Evolutionary conservation across 2,329 filamentous ascomycete genomes (phyloP).

Genomic region (Trichophaea hybrida): DNA sequence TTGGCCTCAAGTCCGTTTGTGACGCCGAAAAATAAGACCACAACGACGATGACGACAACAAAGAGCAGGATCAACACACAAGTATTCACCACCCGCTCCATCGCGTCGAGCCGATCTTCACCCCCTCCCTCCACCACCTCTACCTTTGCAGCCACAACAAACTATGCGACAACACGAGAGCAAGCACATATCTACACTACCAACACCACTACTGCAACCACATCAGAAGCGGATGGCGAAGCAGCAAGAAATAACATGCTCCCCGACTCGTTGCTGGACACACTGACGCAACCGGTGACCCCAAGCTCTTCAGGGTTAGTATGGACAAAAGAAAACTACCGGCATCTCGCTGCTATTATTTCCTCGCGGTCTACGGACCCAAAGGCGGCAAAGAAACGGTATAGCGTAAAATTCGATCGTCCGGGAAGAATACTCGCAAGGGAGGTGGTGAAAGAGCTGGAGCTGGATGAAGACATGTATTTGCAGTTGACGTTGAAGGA

Average conservation of each 20-base stretch:
- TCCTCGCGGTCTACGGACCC: neutral
- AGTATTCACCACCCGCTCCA: too few species aligned
- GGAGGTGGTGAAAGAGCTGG: neutral
- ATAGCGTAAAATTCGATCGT: neutral
- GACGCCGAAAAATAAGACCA: too few species aligned
- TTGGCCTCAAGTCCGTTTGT: neutral
- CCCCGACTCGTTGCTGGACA: neutral
- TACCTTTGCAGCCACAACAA: too few species aligned
- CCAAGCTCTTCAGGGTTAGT: neutral
- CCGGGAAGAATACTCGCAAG: neutral
- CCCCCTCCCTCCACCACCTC: too few species aligned
- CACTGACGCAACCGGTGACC: neutral
- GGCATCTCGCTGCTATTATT: neutral
- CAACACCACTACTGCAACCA: too few species aligned
- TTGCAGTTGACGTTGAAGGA: neutral
- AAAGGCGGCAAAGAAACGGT: neutral
- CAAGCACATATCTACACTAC: too few species aligned
- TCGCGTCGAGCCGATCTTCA: too few species aligned
- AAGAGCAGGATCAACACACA: too few species aligned
- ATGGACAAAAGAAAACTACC: neutral
- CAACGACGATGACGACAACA: too few species aligned
- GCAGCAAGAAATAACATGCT: too few species aligned
- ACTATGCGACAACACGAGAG: too few species aligned
- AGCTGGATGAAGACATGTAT: constrained; percentile 1
- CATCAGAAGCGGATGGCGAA: too few species aligned